Evolutionary conservation across 805 yeast species (phyloP).

Genomic region (Candida krabiensis): DNA sequence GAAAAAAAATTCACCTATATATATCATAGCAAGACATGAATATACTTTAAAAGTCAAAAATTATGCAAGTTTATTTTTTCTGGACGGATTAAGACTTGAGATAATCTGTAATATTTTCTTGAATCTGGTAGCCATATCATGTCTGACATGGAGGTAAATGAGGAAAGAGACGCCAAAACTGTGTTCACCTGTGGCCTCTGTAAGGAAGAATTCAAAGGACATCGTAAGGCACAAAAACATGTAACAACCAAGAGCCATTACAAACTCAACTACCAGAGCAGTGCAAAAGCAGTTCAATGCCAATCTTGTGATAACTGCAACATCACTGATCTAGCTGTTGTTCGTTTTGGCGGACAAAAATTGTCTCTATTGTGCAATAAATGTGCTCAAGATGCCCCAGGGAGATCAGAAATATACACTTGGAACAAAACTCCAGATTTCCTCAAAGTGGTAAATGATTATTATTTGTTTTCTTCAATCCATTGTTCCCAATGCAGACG

Average conservation of each 20-base stretch:
- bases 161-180: too few relatives aligned
- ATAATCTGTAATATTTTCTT: too few relatives aligned
- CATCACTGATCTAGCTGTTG: constrained; percentile 7
- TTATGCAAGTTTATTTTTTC: too few relatives aligned
- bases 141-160: too few relatives aligned
- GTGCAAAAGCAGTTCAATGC: constrained; percentile 3
- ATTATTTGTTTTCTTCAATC: constrained; percentile 1
- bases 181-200: constrained; percentile 9
- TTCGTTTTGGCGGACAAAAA: constrained; percentile 6
- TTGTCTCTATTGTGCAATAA: constrained; percentile 5
- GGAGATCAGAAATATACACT: constrained; percentile 3
- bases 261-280: background rate
- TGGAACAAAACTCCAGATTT: constrained; percentile 6
- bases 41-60: too few relatives aligned
- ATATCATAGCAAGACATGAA: too few relatives aligned
- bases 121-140: too few relatives aligned
- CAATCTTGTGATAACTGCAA: constrained; percentile 8
- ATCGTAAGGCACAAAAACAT: constrained; percentile 9
- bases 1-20: too few relatives aligned
- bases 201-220: constrained; percentile 9
- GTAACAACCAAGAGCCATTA: constrained; percentile 6
- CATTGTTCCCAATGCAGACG: constrained; percentile 2
- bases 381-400: constrained; percentile 3
- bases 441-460: constrained; percentile 8
- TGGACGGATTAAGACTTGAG: too few relatives aligned